Base-by-base conservation (phyloP, 2,329 filamentous ascomycete species). In the Arthroderma sp. region DNA sequence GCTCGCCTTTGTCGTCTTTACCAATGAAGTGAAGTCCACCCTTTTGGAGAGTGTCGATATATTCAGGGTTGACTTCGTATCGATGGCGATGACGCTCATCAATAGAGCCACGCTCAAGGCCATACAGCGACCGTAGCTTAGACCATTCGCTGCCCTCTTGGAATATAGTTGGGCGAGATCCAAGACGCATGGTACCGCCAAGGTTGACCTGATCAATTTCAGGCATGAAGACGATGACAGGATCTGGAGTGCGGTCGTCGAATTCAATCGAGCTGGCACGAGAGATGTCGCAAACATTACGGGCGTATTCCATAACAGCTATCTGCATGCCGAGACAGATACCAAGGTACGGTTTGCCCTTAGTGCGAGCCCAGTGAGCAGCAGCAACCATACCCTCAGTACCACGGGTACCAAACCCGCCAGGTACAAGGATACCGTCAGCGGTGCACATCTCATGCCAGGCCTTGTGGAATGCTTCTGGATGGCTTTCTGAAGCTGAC, bases 311-410 rank as follows among this genome's bases (percentile, higher is more conserved):
- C 63, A 96, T 86, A 51, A 95, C 89, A 19, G 91, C 90, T 51
- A 95, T 81, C 71, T 97, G 93, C 84, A 95, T 89, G 58, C 90
- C 90, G 21, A 96, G 77, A 69, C 91, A 96, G 61, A 97, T 86
- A 59, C 93, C 93, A 0, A 97, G 79, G 73, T 86, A 96, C 1
- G 90, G 90, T 2, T 81, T 81, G 61, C 86, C 84, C 65, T 89
- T 84, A 63, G 86, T 85, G 57, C 93, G 84, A 1, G 91, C 91
- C 85, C 87, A 96, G 62, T 84, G 85, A n/a, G 87, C 86, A 2
- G 86, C 87, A 57, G 82, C 77, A 66, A 97, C 85, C 90, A 97
- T 97, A 61, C 93, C 93, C 68, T 91, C 85, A 0, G 83, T 89
- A 58, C 89, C 91, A 64, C 93, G 80, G 38, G 78, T 74, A 52